phyloP scores from a whole-genome alignment of 768 basidiomycete species.

The Psilocybe tampanensis region DNA sequence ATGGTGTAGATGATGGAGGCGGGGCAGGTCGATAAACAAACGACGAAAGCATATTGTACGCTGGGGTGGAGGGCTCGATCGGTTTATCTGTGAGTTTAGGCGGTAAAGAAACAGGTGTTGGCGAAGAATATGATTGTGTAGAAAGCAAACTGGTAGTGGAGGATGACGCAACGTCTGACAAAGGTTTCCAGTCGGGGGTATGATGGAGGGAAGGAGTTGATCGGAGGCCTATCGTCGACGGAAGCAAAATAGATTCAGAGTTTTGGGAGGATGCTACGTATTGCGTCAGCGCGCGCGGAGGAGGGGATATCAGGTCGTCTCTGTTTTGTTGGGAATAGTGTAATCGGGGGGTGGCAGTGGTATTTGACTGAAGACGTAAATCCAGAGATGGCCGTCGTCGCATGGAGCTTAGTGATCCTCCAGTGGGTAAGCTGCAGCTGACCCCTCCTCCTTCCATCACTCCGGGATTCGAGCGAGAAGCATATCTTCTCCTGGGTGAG shows the following conservation, averaged over 20 bases:
- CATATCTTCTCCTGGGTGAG: conserved; percentile 7
- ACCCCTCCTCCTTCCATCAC: conserved; percentile 16
- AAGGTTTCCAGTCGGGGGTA: conserved; percentile 22
- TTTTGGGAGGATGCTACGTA: conserved; percentile 63
- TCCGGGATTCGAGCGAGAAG: conserved; percentile 3
- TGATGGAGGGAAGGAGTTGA: conserved; percentile 32
- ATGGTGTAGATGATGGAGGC: conserved; percentile 34
- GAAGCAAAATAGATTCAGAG: conserved; percentile 54
- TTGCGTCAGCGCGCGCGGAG: conserved; percentile 77
- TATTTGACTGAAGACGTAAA: conserved; percentile 25
- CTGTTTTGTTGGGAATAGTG: conserved; percentile 55
- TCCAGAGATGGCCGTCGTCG: conserved; percentile 49
- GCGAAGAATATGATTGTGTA: conserved; percentile 22
- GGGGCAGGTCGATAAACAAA: conserved; percentile 44
- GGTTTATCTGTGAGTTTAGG: conserved; percentile 39
- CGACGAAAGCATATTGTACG: conserved; percentile 63
- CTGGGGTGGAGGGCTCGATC: conserved; percentile 51
- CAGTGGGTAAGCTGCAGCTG: conserved; percentile 28
- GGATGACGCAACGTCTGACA: conserved; percentile 23
- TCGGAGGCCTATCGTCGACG: conserved; percentile 72
- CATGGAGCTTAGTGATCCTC: conserved; percentile 16
- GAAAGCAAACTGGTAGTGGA: conserved; percentile 31
- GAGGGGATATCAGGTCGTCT: conserved; percentile 59
- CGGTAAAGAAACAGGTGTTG: conserved; percentile 21
- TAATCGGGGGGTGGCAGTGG: conserved; percentile 39